Conservation (phyloP, 371 early-diverging fungal species). For the Lichtheimia ramosa region DNA sequence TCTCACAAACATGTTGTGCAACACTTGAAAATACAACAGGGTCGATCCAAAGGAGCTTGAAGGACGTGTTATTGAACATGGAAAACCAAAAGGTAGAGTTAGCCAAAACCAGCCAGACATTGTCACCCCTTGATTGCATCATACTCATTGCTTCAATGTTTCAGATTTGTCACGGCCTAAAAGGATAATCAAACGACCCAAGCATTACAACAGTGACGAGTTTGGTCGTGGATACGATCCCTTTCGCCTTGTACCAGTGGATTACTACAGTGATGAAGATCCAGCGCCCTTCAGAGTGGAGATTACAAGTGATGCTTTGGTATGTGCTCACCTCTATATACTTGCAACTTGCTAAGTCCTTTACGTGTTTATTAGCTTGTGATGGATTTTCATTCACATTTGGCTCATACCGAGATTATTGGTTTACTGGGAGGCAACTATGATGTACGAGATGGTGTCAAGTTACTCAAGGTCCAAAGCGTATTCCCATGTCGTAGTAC, state of each 20-base stretch:
- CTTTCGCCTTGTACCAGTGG: constrained; percentile 64
- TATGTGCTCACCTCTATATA: constrained; percentile 21
- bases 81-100: constrained; percentile 12
- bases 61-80: constrained; percentile 67
- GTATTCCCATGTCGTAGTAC: constrained; percentile 70
- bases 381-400: constrained; percentile 88
- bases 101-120: background rate
- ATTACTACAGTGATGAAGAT: constrained; percentile 47
- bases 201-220: constrained; percentile 41
- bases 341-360: background rate
- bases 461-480: constrained; percentile 47
- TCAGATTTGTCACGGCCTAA: constrained; percentile 29
- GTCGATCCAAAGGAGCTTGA: constrained; percentile 65
- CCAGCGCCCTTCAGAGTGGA: constrained; percentile 65
- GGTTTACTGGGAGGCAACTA: constrained; percentile 81
- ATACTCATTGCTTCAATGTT: background rate
- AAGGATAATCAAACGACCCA: constrained; percentile 31
- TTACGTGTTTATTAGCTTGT: constrained; percentile 47
- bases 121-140: background rate
- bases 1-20: background rate
- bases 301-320: constrained; percentile 62
- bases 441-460: constrained; percentile 38
- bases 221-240: constrained; percentile 61
- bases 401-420: constrained; percentile 84
- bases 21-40: constrained; percentile 30